Evolutionary conservation across 2,329 filamentous ascomycete genomes (phyloP).

Genomic region (Acrodontium crateriforme): DNA sequence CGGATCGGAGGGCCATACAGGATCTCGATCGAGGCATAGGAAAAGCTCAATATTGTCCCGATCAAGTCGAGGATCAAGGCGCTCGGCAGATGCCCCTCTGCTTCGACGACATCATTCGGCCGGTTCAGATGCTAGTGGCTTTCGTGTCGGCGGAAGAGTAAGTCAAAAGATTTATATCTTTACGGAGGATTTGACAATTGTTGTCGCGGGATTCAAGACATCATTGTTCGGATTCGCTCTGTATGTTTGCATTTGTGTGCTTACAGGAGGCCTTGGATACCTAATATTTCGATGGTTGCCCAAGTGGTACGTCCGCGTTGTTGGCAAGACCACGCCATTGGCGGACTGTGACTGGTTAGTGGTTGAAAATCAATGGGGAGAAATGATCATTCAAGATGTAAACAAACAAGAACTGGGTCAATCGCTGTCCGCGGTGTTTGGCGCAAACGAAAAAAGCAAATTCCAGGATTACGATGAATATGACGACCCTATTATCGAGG

Average conservation of each 20-base stretch:
- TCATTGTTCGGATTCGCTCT: constrained; percentile 52
- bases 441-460: constrained; percentile 47
- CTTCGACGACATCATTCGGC: constrained; percentile 59
- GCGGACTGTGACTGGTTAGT: constrained; percentile 79
- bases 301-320: constrained; percentile 64
- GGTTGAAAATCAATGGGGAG: constrained; percentile 94
- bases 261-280: constrained; percentile 66
- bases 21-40: constrained; percentile 23
- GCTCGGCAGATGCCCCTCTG: constrained; percentile 46
- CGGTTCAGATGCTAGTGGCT: constrained; percentile 52
- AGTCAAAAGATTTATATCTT: constrained; percentile 89
- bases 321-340: constrained; percentile 56
- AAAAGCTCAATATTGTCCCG: constrained; percentile 39
- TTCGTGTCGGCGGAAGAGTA: constrained; percentile 46
- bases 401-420: constrained; percentile 44
- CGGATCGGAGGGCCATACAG: constrained; percentile 8
- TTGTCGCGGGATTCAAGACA: constrained; percentile 80
- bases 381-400: constrained; percentile 67
- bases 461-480: constrained; percentile 57
- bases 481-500: constrained; percentile 59
- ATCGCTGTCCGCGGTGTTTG: constrained; percentile 56
- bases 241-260: constrained; percentile 57
- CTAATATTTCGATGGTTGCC: constrained; percentile 84
- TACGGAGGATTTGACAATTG: constrained; percentile 88
- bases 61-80: constrained; percentile 32